Conservation (phyloP, 495 filamentous ascomycete genomes). For the Entonaema liquescens region DNA sequence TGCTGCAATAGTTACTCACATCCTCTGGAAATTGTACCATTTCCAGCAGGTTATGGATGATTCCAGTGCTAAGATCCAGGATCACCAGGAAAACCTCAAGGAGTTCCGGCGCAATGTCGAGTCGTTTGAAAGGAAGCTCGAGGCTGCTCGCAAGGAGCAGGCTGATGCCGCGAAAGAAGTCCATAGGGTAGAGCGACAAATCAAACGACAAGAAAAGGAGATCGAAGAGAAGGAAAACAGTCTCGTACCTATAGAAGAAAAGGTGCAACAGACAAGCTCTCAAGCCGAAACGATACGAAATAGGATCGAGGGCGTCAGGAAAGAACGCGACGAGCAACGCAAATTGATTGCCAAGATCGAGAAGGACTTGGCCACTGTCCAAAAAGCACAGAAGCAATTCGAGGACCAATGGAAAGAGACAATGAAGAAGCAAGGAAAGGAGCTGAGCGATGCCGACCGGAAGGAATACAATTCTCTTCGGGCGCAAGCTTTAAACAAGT, state of each 20-base stretch:
- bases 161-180: slow-evolving; percentile 81
- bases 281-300: slow-evolving; percentile 72
- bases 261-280: slow-evolving; percentile 80
- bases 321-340: slow-evolving; percentile 76
- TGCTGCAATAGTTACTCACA: slow-evolving; percentile 91
- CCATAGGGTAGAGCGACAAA: slow-evolving; percentile 79
- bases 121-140: slow-evolving; percentile 81
- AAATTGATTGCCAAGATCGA: slow-evolving; percentile 72
- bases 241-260: slow-evolving; percentile 90
- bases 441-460: slow-evolving; percentile 83
- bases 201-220: slow-evolving; percentile 86
- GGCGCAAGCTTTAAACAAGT: slow-evolving; percentile 85
- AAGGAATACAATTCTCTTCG: slow-evolving; percentile 89
- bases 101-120: slow-evolving; percentile 89
- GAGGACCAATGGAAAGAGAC: slow-evolving; percentile 85
- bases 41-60: slow-evolving; percentile 93
- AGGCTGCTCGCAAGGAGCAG: slow-evolving; percentile 87
- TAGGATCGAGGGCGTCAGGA: slow-evolving; percentile 73
- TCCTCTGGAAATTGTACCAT: slow-evolving; percentile 96
- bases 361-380: slow-evolving; percentile 81
- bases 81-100: slow-evolving; percentile 94
- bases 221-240: slow-evolving; percentile 86
- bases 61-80: slow-evolving; percentile 88
- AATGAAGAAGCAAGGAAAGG: slow-evolving; percentile 83
- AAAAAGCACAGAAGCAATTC: slow-evolving; percentile 90